phyloP scores from a whole-genome alignment of 2,329 filamentous ascomycete species.

The Myrmaecium sp. region DNA sequence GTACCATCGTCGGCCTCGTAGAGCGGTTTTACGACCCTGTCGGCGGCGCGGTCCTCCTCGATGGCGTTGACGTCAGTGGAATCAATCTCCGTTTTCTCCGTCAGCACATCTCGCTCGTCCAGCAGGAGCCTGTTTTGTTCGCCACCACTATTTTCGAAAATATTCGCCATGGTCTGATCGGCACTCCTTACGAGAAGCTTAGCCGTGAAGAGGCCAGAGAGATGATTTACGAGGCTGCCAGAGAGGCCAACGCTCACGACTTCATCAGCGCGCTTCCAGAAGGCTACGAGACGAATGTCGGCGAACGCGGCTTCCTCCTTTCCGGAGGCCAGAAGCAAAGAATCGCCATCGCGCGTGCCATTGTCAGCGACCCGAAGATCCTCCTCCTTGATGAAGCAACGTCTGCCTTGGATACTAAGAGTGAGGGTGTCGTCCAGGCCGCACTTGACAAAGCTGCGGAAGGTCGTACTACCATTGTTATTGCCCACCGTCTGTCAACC shows the following conservation, averaged over 20 bases:
- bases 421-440: slow-evolving; percentile 78
- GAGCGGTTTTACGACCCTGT: slow-evolving; percentile 86
- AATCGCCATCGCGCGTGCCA: slow-evolving; percentile 73
- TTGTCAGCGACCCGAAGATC: slow-evolving; percentile 76
- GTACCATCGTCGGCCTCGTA: slow-evolving; percentile 75
- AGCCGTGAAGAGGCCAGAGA: slow-evolving; percentile 46
- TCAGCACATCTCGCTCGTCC: slow-evolving; percentile 75
- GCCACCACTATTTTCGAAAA: slow-evolving; percentile 72
- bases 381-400: slow-evolving; percentile 84
- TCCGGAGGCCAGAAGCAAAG: slow-evolving; percentile 89
- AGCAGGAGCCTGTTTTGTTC: slow-evolving; percentile 78
- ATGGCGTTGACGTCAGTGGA: slow-evolving; percentile 59
- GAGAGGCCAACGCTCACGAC: slow-evolving; percentile 79
- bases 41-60: slow-evolving; percentile 57
- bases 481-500: slow-evolving; percentile 80
- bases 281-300: slow-evolving; percentile 78
- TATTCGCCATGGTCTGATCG: slow-evolving; percentile 73
- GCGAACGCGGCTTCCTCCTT: slow-evolving; percentile 73
- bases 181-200: slow-evolving; percentile 53
- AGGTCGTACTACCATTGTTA: slow-evolving; percentile 79
- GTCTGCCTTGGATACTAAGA: slow-evolving; percentile 77
- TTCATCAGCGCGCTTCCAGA: slow-evolving; percentile 67
- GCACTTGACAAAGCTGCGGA: slow-evolving; percentile 67
- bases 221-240: slow-evolving; percentile 59
- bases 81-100: slow-evolving; percentile 78